These are phyloP conservation scores for Ceratobasidium sp. DNA, from an alignment of 1,284 basidiomycete species.

Conservation along the genomic window DNA sequence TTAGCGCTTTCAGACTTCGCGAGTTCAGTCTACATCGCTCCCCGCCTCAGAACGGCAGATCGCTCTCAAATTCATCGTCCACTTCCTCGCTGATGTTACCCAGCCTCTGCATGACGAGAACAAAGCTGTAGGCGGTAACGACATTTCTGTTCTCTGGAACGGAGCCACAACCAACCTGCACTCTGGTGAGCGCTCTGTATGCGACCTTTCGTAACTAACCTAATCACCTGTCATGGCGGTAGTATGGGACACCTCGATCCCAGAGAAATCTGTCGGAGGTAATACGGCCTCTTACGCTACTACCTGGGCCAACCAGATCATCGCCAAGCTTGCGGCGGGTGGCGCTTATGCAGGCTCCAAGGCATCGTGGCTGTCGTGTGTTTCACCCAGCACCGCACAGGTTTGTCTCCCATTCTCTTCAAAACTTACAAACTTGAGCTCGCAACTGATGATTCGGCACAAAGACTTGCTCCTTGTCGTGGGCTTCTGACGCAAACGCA, in stretches of 20 bases:
- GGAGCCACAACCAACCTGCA: constrained; percentile 47
- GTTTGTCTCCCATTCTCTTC: background rate
- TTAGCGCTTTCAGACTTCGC: constrained; percentile 26
- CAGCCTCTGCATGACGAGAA: constrained; percentile 50
- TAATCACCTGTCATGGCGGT: background rate
- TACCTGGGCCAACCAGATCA: constrained; percentile 45
- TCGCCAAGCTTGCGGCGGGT: constrained; percentile 44
- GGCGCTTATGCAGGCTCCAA: constrained; percentile 34
- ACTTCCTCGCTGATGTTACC: constrained; percentile 49
- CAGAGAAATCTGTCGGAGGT: constrained; percentile 45
- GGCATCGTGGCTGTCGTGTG: constrained; percentile 46
- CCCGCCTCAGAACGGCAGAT: constrained; percentile 41
- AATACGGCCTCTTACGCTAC: constrained; percentile 32
- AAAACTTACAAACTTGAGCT: background rate
- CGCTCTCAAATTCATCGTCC: constrained; percentile 48
- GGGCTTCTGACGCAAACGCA: constrained; percentile 48
- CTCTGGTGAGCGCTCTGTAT: constrained; percentile 35
- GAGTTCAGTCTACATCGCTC: constrained; percentile 28
- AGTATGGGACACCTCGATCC: constrained; percentile 49
- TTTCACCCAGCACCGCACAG: constrained; percentile 41
- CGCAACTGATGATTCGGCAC: background rate
- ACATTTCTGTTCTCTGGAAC: constrained; percentile 47
- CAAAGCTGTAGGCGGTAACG: constrained; percentile 47
- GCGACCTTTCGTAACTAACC: background rate
- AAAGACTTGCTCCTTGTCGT: constrained; percentile 48